Base-by-base conservation (phyloP, 495 filamentous ascomycete species). In the Penicillium diatomitis region DNA sequence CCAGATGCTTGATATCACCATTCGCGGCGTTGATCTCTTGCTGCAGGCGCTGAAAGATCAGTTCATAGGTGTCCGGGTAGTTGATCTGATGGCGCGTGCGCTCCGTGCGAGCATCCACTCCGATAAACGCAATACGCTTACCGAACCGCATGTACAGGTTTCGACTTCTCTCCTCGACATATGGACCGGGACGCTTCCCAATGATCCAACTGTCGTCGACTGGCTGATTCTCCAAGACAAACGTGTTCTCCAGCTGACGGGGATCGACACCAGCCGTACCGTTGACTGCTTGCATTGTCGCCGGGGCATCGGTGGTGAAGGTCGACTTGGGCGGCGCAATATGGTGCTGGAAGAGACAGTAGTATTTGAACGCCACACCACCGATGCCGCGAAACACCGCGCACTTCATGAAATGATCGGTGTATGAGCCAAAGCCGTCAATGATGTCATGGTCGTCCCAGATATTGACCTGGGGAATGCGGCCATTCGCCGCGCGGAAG, bases 401-500 rank as follows among this genome's bases (percentile, higher is more conserved):
- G 57, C 88, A 95, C 61, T 76, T 81, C 91, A 97, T 96, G 67
- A 96, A 95, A 32, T 87, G 82, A 56, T 96, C 86, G 3, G 87
- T 87, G 64, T 97, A 96, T 2, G 86, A 90, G 3, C 91, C 91
- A 54, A 95, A 96, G 4, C 90, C 90, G 57, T 96, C 90, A 54
- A 91, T 91, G 53, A 91, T 91, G 65, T 88, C 77, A 62, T 95
- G 90, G 58, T 95, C 88, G 64, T 95, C 90, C 90, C 91, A 97
- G 38, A 96, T 84, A 62, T 96, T 96, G 59, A 97, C 64, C 66
- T 95, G 88, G 1, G 91, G 82, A 57, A 97, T 97, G 58, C 86
- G 83, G 8, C 80, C 84, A 56, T 96, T 97, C 34, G 86, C 87
- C 9, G 74, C 67, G 4, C 86, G 82, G 68, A 96, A 97, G 0